These are phyloP conservation scores for button mushroom (Agaricus bisporus) DNA, from an alignment of 768 basidiomycete species.

Conservation along the genomic window DNA sequence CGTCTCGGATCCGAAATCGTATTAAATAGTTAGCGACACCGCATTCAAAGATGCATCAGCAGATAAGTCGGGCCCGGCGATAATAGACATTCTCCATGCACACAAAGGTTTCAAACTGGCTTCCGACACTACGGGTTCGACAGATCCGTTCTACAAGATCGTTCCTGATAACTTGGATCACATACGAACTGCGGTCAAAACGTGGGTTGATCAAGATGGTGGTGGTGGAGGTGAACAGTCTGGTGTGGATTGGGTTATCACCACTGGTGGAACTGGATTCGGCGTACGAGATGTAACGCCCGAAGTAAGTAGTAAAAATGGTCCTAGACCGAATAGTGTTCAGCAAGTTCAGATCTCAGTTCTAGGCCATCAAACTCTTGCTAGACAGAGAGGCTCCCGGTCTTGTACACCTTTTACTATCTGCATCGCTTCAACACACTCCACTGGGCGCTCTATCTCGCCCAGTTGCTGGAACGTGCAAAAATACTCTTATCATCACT, in stretches of 20 bases:
- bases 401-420: slow-evolving; percentile 67
- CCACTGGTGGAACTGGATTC: slow-evolving; percentile 87
- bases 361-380: slow-evolving; percentile 54
- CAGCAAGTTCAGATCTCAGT: background rate
- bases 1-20: background rate
- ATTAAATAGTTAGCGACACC: slow-evolving; percentile 62
- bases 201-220: slow-evolving; percentile 27
- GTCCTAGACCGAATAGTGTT: background rate
- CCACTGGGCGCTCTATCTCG: slow-evolving; percentile 79
- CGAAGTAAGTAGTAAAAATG: slow-evolving; percentile 43
- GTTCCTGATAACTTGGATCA: slow-evolving; percentile 59
- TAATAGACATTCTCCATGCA: slow-evolving; percentile 41
- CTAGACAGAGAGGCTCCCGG: slow-evolving; percentile 65
- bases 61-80: slow-evolving; percentile 64
- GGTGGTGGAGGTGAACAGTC: slow-evolving; percentile 16
- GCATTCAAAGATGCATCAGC: slow-evolving; percentile 39
- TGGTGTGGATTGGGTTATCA: slow-evolving; percentile 68
- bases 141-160: slow-evolving; percentile 30
- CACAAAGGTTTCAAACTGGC: slow-evolving; percentile 14
- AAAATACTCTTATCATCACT: slow-evolving; percentile 64
- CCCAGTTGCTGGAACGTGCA: slow-evolving; percentile 72
- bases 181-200: slow-evolving; percentile 44
- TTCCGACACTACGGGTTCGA: background rate
- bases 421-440: slow-evolving; percentile 65
- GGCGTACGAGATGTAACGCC: slow-evolving; percentile 77